Base-by-base conservation (phyloP, 1,284 basidiomycete species). In the Ustilago xerochloae region DNA sequence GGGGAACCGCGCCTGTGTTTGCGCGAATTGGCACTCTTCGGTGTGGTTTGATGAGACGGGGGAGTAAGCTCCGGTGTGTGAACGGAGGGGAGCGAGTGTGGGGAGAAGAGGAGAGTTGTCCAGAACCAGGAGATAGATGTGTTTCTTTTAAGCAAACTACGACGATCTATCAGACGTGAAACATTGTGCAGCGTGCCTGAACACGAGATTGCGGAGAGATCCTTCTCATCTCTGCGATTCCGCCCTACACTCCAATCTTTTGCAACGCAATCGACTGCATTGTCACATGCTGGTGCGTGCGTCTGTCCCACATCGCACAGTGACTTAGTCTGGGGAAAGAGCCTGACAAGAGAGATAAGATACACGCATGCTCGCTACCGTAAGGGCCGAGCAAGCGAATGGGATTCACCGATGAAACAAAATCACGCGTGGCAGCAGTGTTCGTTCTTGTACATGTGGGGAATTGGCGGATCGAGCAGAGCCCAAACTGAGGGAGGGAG, bases 301-400 rank as follows among this genome's bases (percentile, higher is more conserved):
- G 38, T 18, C 6, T 18, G 8, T 39, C n/a, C 38, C 41, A 43
- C 30, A 49, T 22, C 29, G 16, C 32, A 20, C 47, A 49, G 46
- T 7, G 28, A 6, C n/a, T 22, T 8, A 49, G n/a, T 49, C 47
- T 20, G 32, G 30, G 24, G 18, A 39, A n/a, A 18, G 28, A 15
- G 35, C 15, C n/a, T 2, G n/a, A 20, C n/a, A 20, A 16, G 32
- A 10, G 39, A 35, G 46, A 54, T 63, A 55, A 63, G 52, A 51
- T 63, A 63, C 38, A 32, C 39, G 33, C n/a, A n/a, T n/a, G 18
- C 47, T 35, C 20, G 41, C n/a, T n/a, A n/a, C n/a, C n/a, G n/a
- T n/a, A n/a, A 16, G 36, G 7, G 15, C 9, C 26, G 28, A 9
- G 8, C 46, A 26, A 18, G 36, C 36, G 46, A 30, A 30, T 18